Conservation (phyloP, 2,329 filamentous ascomycete genomes). For the Gaeumannomyces sp. region DNA sequence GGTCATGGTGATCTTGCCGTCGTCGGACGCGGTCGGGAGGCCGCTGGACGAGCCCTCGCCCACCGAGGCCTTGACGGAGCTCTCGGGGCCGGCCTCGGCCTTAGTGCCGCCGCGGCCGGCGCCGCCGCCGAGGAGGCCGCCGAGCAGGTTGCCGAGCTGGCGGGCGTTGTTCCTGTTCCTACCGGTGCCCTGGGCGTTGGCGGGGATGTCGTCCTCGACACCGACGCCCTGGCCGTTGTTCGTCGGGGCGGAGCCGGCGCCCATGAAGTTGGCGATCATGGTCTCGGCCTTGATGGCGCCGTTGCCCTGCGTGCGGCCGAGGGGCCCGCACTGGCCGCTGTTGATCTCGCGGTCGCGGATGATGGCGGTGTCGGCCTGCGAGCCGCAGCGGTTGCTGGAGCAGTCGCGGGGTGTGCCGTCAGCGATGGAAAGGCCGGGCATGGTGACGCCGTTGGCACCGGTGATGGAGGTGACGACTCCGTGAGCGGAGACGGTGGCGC, state of each 20-base stretch:
- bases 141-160: slow-evolving; percentile 9
- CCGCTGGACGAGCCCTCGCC: slow-evolving; percentile 48
- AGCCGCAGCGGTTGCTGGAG: slow-evolving; percentile 52
- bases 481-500: slow-evolving; percentile 43
- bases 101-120: slow-evolving; percentile 33
- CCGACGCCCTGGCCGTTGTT: slow-evolving; percentile 19
- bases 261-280: slow-evolving; percentile 57
- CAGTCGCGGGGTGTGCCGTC: slow-evolving; percentile 66
- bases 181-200: not conserved
- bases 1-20: slow-evolving; percentile 56
- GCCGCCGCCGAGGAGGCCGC: slow-evolving; percentile 20
- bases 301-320: slow-evolving; percentile 57
- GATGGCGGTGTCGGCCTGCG: slow-evolving; percentile 64
- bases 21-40: slow-evolving; percentile 55
- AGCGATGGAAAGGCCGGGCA: slow-evolving; percentile 54
- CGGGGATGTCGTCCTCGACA: slow-evolving; percentile 17
- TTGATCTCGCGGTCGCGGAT: slow-evolving; percentile 55
- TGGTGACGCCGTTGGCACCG: slow-evolving; percentile 55
- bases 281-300: slow-evolving; percentile 51
- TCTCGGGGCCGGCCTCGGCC: slow-evolving; percentile 36
- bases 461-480: slow-evolving; percentile 50
- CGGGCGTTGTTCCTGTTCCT: slow-evolving; percentile 5
- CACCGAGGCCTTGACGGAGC: slow-evolving; percentile 45
- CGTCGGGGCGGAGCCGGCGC: slow-evolving; percentile 23
- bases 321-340: slow-evolving; percentile 46